Conservation (phyloP, 2,329 filamentous ascomycete genomes). For the Pseudogymnoascus sp. region DNA sequence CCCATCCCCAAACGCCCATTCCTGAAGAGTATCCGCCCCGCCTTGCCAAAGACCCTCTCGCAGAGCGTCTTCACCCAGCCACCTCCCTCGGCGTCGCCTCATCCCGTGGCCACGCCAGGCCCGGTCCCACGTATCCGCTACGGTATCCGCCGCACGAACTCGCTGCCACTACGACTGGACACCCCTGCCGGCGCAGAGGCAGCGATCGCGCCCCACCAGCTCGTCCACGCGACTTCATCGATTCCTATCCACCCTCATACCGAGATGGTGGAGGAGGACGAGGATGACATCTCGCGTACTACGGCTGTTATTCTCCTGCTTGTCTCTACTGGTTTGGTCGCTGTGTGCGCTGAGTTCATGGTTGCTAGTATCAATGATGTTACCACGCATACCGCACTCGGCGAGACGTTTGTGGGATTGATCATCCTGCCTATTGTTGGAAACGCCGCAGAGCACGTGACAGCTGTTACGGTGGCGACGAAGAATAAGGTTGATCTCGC, state of each 20-base stretch:
- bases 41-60: constrained; percentile 56
- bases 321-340: constrained; percentile 55
- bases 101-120: constrained; percentile 22
- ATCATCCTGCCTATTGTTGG: constrained; percentile 66
- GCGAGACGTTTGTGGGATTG: constrained; percentile 61
- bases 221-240: neutral
- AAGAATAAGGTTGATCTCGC: constrained; percentile 72
- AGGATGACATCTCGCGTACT: constrained; percentile 43
- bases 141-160: constrained; percentile 65
- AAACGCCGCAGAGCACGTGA: constrained; percentile 66
- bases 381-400: constrained; percentile 44
- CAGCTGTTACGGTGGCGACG: constrained; percentile 59
- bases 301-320: constrained; percentile 54
- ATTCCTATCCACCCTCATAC: neutral
- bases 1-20: constrained; percentile 38
- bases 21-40: constrained; percentile 50
- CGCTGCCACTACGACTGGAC: constrained; percentile 56
- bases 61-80: constrained; percentile 59
- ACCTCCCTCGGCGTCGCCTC: constrained; percentile 25
- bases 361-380: constrained; percentile 59
- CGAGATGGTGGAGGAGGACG: constrained; percentile 26
- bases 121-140: constrained; percentile 49
- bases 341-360: constrained; percentile 61
- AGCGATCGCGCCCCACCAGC: neutral
- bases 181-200: neutral